phyloP scores from a whole-genome alignment of 352 stramenopile species.

The Globisporangium solare region DNA sequence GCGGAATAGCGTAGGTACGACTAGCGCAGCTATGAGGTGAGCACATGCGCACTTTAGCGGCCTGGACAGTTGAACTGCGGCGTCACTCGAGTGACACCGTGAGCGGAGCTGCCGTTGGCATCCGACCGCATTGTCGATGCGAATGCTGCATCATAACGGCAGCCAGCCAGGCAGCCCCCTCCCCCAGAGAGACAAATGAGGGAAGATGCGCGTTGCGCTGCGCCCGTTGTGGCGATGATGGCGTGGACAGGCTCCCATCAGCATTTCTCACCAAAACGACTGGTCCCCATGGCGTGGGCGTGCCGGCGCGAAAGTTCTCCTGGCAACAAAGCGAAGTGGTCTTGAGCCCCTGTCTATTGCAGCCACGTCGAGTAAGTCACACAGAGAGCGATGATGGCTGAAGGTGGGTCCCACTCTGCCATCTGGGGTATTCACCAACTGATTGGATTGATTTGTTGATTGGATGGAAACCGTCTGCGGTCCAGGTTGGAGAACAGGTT shows the following conservation, averaged over 20 bases:
- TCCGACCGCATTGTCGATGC: too few relatives aligned
- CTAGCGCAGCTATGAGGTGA: not conserved
- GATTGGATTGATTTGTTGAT: conserved; percentile 5
- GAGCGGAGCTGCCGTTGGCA: too few relatives aligned
- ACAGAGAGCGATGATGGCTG: not conserved
- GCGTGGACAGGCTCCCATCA: not conserved
- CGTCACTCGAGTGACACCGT: too few relatives aligned
- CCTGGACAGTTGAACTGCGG: not conserved
- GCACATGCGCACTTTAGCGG: not conserved
- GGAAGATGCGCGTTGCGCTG: not conserved
- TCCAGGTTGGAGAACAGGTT: not conserved
- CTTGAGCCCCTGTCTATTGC: too few relatives aligned
- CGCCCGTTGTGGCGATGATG: not conserved
- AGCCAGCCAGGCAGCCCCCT: too few relatives aligned
- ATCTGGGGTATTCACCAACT: conserved; percentile 4
- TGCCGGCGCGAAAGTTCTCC: conserved; percentile 8
- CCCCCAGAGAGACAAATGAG: not conserved
- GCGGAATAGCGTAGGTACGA: not conserved
- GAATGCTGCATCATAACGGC: too few relatives aligned
- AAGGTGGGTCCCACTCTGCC: not conserved
- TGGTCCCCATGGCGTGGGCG: not conserved
- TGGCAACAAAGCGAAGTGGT: not conserved
- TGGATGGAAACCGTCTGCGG: not conserved
- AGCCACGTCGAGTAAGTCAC: too few relatives aligned
- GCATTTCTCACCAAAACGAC: conserved; percentile 2